Base-by-base conservation (phyloP, 352 stramenopile genomes). In the Globisporangium paddicum region DNA sequence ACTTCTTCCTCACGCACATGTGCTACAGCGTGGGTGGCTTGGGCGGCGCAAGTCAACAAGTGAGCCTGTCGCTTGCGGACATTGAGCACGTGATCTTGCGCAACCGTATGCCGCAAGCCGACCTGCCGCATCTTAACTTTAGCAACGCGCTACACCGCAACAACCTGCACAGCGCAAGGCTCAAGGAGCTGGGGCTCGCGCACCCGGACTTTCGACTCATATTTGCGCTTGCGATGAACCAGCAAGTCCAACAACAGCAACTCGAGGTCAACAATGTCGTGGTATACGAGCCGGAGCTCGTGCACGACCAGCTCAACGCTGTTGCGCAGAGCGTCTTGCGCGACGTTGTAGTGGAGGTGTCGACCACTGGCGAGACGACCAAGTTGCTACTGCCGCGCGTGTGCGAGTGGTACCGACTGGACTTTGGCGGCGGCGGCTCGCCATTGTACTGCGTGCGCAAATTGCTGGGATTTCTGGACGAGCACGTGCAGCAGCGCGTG, bases 151-250 rank as follows among this genome's bases (percentile, higher is more conserved):
- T 55, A 3, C 19, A 34, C 19, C 6, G 52, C 37, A 35, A 28
- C 32, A 34, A 13, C 28, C 23, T 44, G 30, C 21, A 51, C n/a
- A 44, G 19, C 30, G 40, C 54, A 18, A 19, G 41, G 19, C 53
- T 88, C 0, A 46, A 52, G 7, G 58, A 57, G 4, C 71, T 88
- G 10, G 79, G 71, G 0, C 28, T 94, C 5, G 50, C 58, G 2
- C 82, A 92, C 47, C 83, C 83, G 4, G 86, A 95, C 63, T 95
- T 95, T 50, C 82, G 86, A 2, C 38, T 93, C 2, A 86, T 74
- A 55, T 74, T 95, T 26, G 86, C 82, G 16, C 55, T 95, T 7
- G 67, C 84, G 14, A 69, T 87, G 66, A 82, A 90, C 38, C 79
- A 84, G 23, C 40, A 55, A 48, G 47, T 41, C 32, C 28, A 57